Percentiles rank a stretch among this genome's conserved stretches.
These are phyloP conservation scores for Colletotrichum spinosum DNA, from an alignment of 2,329 filamentous ascomycete genomes.

Conservation along the genomic window DNA sequence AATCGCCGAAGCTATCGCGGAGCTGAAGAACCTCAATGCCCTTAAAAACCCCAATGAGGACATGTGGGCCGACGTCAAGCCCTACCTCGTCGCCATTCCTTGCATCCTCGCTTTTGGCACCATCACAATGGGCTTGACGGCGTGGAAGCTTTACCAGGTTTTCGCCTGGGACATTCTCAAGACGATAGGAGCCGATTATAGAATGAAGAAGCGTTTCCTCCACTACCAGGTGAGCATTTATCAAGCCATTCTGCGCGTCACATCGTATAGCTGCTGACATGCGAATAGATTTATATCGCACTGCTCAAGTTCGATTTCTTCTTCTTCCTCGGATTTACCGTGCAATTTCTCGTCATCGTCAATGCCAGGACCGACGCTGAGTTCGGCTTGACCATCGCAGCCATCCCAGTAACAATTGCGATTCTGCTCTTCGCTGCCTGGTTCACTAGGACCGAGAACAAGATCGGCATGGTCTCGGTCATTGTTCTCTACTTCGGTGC, in stretches of 20 bases:
- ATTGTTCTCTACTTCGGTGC: conserved; percentile 91
- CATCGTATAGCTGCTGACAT: background rate
- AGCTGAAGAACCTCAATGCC: conserved; percentile 58
- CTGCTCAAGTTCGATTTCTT: conserved; percentile 99
- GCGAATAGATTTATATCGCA: conserved; percentile 88
- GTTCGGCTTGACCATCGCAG: conserved; percentile 87
- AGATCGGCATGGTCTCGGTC: conserved; percentile 78
- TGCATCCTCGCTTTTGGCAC: conserved; percentile 83
- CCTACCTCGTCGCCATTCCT: conserved; percentile 87
- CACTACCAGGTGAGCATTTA: conserved; percentile 83
- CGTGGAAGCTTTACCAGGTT: conserved; percentile 97
- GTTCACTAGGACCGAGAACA: conserved; percentile 87
- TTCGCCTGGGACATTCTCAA: conserved; percentile 99
- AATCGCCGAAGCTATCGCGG: conserved; percentile 78
- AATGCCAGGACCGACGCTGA: conserved; percentile 76
- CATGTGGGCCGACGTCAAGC: conserved; percentile 77
- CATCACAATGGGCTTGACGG: conserved; percentile 77
- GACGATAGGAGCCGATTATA: conserved; percentile 95
- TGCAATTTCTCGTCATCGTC: conserved; percentile 97
- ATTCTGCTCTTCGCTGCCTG: conserved; percentile 88
- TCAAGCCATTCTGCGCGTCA: background rate
- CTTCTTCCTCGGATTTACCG: conserved; percentile 98
- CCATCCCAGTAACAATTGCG: conserved; percentile 89
- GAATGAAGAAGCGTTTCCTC: conserved; percentile 96
- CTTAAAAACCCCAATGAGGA: conserved; percentile 44